Base-by-base conservation (phyloP, 2,329 filamentous ascomycete species). In the Myrmaecium sp. region DNA sequence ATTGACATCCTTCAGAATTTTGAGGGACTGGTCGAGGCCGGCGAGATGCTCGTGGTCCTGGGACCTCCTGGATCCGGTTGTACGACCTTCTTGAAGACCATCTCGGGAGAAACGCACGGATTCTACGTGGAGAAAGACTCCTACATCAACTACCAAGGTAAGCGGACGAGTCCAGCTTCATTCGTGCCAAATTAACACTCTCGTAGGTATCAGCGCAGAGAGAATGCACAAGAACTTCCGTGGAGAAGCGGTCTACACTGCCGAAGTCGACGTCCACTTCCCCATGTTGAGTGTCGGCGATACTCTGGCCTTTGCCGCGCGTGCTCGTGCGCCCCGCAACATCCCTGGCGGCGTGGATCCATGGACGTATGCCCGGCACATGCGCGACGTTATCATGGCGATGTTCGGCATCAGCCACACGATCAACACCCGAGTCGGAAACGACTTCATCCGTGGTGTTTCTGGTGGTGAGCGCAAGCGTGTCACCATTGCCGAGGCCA, bases 241-340 rank as follows among this genome's bases (percentile, higher is more conserved):
- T 20, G 80, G 81, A 35, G 80, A 89, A 53, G 76, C 76, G 33
- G 82, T 86, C 44, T 89, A 86, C 51, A 82, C 76, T 0, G 77
- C 78, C 30, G 79, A 86, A 45, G 72, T 80, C 15, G 81, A 89
- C 44, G 72, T 74, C 2, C 77, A 83, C 51, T 83, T 83, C 40
- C 74, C 77, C 13, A 67, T 74, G 52, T 49, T 86, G 36, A 71
- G 66, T 2, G 77, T 84, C 26, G 75, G 75, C 17, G 73, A 84
- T 37, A 86, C 79, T 2, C 60, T 86, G 24, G 72, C 70, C 29
- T 84, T 84, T 36, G 78, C 79, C 17, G 75, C 78, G 2, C 57
- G 64, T n/a, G 73, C 75, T 4, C 63, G 74, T 28, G 64, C 72
- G 27, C 73, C 74, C 7, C 62, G 64, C 17, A 37, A 59, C 5